Conservation (phyloP, 1,139 yeast genomes). For the Kazachstania sp. region DNA sequence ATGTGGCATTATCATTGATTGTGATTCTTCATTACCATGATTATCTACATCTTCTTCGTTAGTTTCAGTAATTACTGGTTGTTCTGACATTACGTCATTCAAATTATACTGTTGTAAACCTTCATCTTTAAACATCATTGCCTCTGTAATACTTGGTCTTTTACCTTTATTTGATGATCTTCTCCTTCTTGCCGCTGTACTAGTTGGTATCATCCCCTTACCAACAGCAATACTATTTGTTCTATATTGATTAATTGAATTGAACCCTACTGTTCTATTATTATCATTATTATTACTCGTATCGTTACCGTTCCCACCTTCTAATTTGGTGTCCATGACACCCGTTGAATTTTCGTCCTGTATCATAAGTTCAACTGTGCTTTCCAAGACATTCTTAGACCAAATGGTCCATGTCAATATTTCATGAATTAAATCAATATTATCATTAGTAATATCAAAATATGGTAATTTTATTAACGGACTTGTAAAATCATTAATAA, state of each 20-base stretch:
- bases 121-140: constrained; percentile 28
- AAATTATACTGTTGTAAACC: constrained; percentile 29
- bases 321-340: neutral
- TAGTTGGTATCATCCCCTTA: neutral
- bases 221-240: neutral
- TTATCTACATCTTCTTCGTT: constrained; percentile 1
- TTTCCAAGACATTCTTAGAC: constrained; percentile 21
- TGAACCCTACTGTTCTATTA: neutral
- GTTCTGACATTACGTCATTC: constrained; percentile 27
- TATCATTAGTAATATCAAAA: constrained; percentile 27
- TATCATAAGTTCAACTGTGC: constrained; percentile 12
- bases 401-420: constrained; percentile 26
- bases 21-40: neutral
- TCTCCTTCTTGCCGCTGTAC: constrained; percentile 15
- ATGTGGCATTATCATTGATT: neutral
- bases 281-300: neutral
- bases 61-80: constrained; percentile 16
- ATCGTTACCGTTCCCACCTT: neutral
- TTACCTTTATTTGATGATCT: constrained; percentile 23
- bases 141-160: constrained; percentile 26
- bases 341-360: neutral
- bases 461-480: constrained; percentile 18
- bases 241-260: neutral
- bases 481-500: constrained; percentile 28
- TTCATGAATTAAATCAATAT: constrained; percentile 22